These are phyloP conservation scores for Ulmus americana DNA, from an alignment of 331 rosid species.

Conservation along the genomic window DNA sequence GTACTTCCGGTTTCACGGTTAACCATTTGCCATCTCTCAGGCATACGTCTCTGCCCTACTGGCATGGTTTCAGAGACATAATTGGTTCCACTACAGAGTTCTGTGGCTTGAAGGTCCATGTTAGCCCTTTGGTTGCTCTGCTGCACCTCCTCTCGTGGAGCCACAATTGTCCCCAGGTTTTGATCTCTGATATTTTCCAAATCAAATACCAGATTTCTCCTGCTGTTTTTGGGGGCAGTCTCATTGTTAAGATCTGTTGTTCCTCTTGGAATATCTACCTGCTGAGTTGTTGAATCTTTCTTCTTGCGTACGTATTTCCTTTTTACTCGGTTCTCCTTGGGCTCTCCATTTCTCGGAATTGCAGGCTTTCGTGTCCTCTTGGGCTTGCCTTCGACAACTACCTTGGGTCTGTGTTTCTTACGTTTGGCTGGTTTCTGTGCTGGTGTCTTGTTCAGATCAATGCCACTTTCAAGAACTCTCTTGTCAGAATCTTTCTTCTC, in stretches of 20 bases:
- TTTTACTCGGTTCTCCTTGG: conserved; percentile 47
- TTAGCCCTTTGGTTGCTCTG: conserved; percentile 26
- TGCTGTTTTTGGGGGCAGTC: conserved; percentile 44
- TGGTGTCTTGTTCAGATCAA: conserved; percentile 75
- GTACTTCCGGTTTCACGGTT: conserved; percentile 27
- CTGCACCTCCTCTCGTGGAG: conserved; percentile 35
- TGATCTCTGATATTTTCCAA: conserved; percentile 35
- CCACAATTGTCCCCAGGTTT: conserved; percentile 25
- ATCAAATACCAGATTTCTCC: conserved; percentile 57
- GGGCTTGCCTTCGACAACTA: conserved; percentile 59
- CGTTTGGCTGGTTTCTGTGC: conserved; percentile 56
- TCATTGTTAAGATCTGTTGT: conserved; percentile 20
- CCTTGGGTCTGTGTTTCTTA: conserved; percentile 94
- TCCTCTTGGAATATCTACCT: conserved; percentile 26
- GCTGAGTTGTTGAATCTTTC: conserved; percentile 37
- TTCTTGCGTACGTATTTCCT: conserved; percentile 49
- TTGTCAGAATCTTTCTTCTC: conserved; percentile 32
- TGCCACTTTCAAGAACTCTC: conserved; percentile 26
- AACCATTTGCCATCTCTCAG: conserved; percentile 26
- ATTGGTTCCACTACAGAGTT: conserved; percentile 25
- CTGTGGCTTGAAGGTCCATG: conserved; percentile 27
- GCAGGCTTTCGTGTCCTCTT: conserved; percentile 44
- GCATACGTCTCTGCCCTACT: conserved; percentile 21
- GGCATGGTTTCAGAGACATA: conserved; percentile 25
- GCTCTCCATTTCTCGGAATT: conserved; percentile 28